A percentile compares a stretch with the other conserved stretches of the same genome.
These are phyloP conservation scores for Aspergillus terreus DNA, from an alignment of 2,329 filamentous ascomycete species.

Conservation along the genomic window DNA sequence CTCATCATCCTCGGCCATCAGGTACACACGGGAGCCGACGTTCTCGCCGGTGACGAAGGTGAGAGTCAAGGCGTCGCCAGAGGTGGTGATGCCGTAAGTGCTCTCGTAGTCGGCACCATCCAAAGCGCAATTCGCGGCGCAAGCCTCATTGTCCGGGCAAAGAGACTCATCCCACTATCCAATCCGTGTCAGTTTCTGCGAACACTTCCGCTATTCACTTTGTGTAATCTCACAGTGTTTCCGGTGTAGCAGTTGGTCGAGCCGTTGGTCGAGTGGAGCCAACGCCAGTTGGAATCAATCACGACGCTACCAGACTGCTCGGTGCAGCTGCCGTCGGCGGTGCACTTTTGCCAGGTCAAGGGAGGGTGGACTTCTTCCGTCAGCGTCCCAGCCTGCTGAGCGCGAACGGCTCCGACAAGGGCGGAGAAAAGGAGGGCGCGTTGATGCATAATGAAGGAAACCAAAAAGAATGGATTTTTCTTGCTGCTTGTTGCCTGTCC, in stretches of 20 bases:
- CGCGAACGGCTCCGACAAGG: constrained; percentile 20
- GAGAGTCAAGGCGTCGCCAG: constrained; percentile 47
- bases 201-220: too few relatives aligned
- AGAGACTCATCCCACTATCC: constrained; percentile 41
- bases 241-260: constrained; percentile 56
- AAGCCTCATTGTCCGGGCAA: constrained; percentile 48
- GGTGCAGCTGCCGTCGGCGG: constrained; percentile 49
- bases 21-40: constrained; percentile 56
- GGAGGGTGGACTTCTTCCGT: constrained; percentile 44
- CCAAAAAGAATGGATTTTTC: constrained; percentile 6
- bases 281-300: constrained; percentile 57
- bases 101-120: constrained; percentile 53
- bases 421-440: constrained; percentile 28
- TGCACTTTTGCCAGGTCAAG: constrained; percentile 54
- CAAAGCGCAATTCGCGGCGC: constrained; percentile 54
- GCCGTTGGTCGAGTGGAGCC: constrained; percentile 47
- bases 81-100: constrained; percentile 51
- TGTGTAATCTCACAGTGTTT: constrained; percentile 33
- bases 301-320: constrained; percentile 52
- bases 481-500: constrained; percentile 20
- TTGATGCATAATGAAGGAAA: constrained; percentile 24
- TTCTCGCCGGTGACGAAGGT: constrained; percentile 45
- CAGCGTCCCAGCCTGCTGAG: constrained; percentile 32
- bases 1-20: constrained; percentile 55
- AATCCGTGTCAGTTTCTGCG: not conserved